Base-by-base conservation (phyloP, 179 eudicot species). In the Silene noctiflora region DNA sequence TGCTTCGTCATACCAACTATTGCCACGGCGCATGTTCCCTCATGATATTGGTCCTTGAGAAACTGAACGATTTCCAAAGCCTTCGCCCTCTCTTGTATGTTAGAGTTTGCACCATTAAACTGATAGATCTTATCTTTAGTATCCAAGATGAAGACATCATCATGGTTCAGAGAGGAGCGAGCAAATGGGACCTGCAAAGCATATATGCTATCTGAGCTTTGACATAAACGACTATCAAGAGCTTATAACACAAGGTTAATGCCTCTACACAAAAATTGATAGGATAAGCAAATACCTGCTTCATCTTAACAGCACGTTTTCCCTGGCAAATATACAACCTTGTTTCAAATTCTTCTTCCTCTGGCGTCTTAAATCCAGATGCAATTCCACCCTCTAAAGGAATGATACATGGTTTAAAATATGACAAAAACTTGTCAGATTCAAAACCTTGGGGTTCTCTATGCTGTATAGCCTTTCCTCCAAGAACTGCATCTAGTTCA, bases 371-470 rank as follows among this genome's bases (percentile, higher is more conserved):
- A 76, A 95, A 93, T 75, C 99, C 99, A 81, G 99, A 91, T 66
- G 94, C 93, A 85, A 93, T 84, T 72, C 99, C 99, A 59, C 99
- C 99, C 75, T 95, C 97, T 79, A 95, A 61, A 59, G 99, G 99
- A 69, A 95, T 84, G 70, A 95, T 90, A 69, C 99, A 95, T 65
- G 99, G 99, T 84, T 86, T 93, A 60, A 95, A 95, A 77, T 95
- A 95, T 33, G 99, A 95, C 78, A 95, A 79, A 76, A 95, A 95
- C 75, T 93, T 93, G 84, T 91, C 98, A 73, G 97, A 89, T 78
- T 95, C 99, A 71, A 86, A 87, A 59, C 97, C 92, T 84, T 95
- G 99, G 77, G 89, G 81, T 83, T 95, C 99, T 74, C 99, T 89
- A 79, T 95, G 84, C 82, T 95, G 99, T 67, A 95, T 90, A 70